Base-by-base conservation (phyloP, 768 basidiomycete genomes). In the Astraeus odoratus region DNA sequence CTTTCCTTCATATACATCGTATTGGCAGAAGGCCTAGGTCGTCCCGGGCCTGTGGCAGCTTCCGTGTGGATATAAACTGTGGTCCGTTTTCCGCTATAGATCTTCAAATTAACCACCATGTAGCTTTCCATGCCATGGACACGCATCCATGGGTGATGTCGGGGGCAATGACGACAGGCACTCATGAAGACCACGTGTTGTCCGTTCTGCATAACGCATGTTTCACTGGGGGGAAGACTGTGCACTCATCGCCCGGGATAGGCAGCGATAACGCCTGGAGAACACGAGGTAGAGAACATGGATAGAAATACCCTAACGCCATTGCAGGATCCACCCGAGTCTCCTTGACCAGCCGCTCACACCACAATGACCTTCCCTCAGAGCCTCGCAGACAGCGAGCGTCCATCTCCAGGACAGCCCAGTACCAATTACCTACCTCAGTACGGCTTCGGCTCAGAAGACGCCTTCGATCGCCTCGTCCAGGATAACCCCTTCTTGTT, bases 401-500 rank as follows among this genome's bases (percentile, higher is more conserved):
- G 19, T 44, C 41, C 41, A 12, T 44, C 50, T 31, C 60, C 48
- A 34, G 27, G 46, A 6, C 47, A 24, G 8, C 56, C 51, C 47
- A 62, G 30, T 13, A 51, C 49, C 9, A 48, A 26, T 18, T 57
- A 62, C 29, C 71, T 86, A 39, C 84, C 86, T 43, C 86, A 86
- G 61, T 81, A 82, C 55, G 85, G 86, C 42, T 87, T 86, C 58
- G 75, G 79, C 34, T 57, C 75, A 34, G 77, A 82, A 51, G 64
- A 74, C 58, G 69, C 77, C 34, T 88, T 88, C 57, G 73, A 76
- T 42, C 67, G 64, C 27, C 75, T 89, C 35, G 64, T 81, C 51
- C 66, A 73, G 43, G 68, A 73, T 43, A 88, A 87, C 58, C 78
- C 75, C 26, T 87, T 86, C 64, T 73, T 89, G 54, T 89, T 84